Evolutionary conservation across 306 rosid species (phyloP).

Genomic region (Hippophae rhamnoides): DNA sequence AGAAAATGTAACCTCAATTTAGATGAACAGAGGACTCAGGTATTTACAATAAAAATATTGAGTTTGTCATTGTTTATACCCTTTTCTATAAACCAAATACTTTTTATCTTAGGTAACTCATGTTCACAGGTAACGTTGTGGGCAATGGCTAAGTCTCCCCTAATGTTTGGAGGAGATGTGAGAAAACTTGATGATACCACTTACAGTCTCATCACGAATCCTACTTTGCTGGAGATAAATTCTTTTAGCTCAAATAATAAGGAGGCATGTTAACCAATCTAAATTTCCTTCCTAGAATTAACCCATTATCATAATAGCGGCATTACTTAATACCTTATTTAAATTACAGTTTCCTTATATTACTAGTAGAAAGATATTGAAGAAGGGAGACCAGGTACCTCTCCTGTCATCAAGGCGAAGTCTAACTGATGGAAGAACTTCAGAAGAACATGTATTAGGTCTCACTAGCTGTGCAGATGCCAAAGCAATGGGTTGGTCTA

Average conservation of each 20-base stretch:
- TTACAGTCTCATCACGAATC: slow-evolving; percentile 48
- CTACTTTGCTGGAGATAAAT: slow-evolving; percentile 69
- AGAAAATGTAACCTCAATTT: slow-evolving; percentile 39
- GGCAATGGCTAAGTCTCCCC: slow-evolving; percentile 91
- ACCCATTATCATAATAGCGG: slow-evolving; percentile 7
- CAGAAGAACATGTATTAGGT: slow-evolving; percentile 31
- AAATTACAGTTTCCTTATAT: slow-evolving; percentile 55
- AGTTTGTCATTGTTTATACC: slow-evolving; percentile 13
- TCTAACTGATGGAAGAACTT: slow-evolving; percentile 21
- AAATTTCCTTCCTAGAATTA: slow-evolving; percentile 2
- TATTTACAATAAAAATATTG: slow-evolving; percentile 13
- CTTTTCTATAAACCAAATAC: slow-evolving; percentile 3
- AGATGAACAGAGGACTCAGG: slow-evolving; percentile 82
- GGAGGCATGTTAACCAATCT: slow-evolving; percentile 53
- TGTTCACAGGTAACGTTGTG: slow-evolving; percentile 73
- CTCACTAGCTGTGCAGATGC: slow-evolving; percentile 51
- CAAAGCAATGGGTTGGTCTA: slow-evolving; percentile 69
- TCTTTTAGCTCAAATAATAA: slow-evolving; percentile 57
- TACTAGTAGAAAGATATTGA: slow-evolving; percentile 19
- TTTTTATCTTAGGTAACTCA: slow-evolving; percentile 9
- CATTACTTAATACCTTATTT: slow-evolving; percentile 10
- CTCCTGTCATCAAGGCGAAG: slow-evolving; percentile 26
- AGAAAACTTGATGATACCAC: slow-evolving; percentile 49
- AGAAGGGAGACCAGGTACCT: slow-evolving; percentile 15
- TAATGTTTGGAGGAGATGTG: slow-evolving; percentile 94